Conservation (phyloP, 2,329 filamentous ascomycete genomes). For the Leptodontidium sp. region DNA sequence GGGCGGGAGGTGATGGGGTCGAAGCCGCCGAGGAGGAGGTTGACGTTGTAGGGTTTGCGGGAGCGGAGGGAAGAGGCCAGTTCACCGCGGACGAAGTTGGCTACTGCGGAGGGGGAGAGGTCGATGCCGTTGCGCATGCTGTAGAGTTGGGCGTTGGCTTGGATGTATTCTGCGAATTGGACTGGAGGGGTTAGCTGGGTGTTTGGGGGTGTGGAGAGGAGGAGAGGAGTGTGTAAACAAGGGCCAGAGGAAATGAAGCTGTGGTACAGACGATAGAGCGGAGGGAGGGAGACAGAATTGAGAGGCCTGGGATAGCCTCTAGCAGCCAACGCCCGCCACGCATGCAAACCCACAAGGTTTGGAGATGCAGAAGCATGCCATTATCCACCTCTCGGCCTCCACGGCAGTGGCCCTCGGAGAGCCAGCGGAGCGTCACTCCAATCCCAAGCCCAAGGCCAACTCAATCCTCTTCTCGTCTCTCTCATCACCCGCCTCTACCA, state of each 20-base stretch:
- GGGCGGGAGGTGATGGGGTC: constrained; percentile 93
- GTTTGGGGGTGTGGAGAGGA: not conserved
- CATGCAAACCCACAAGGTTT: too few species aligned
- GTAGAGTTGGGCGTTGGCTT: constrained; percentile 98
- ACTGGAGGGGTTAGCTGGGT: constrained; percentile 61
- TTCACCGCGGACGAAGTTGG: constrained; percentile 93
- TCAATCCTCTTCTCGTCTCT: not conserved
- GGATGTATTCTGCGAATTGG: constrained; percentile 99
- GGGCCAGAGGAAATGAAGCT: not conserved
- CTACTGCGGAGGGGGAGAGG: constrained; percentile 86
- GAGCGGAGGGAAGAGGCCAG: constrained; percentile 90
- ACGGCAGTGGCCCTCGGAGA: too few species aligned
- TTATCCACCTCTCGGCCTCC: not conserved
- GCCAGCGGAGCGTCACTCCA: not conserved
- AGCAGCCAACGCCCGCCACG: too few species aligned
- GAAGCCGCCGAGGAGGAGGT: constrained; percentile 91
- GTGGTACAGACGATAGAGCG: not conserved
- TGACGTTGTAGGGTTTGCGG: constrained; percentile 94
- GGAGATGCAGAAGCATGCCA: not conserved
- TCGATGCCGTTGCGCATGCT: constrained; percentile 97
- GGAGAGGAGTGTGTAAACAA: not conserved
- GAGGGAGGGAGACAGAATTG: not conserved
- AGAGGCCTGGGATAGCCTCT: not conserved
- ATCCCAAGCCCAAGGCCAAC: not conserved
- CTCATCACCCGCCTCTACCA: not conserved